Conservation (phyloP, 2,329 filamentous ascomycete genomes). For the Amylocarpus encephaloides region DNA sequence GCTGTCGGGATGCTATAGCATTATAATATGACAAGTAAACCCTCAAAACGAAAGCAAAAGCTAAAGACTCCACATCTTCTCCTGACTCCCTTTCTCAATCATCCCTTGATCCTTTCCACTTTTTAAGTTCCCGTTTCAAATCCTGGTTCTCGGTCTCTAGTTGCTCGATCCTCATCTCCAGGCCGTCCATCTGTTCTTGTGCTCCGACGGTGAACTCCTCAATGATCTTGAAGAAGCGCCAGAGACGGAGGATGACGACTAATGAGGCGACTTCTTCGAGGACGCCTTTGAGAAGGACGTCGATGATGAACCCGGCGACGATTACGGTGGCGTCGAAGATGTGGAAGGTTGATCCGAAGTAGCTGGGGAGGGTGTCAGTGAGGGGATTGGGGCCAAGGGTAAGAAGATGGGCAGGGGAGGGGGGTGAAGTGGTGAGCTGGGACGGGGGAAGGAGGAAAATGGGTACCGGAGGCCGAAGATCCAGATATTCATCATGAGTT, state of each 20-base stretch:
- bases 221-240: conserved; percentile 65
- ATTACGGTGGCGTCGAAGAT: conserved; percentile 59
- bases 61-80: no score
- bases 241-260: conserved; percentile 60
- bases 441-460: background rate
- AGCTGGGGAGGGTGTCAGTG: conserved; percentile 34
- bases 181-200: conserved; percentile 53
- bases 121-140: conserved; percentile 41
- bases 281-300: conserved; percentile 52
- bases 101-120: conserved; percentile 13
- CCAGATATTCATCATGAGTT: conserved; percentile 52
- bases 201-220: conserved; percentile 61
- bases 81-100: conserved; percentile 19
- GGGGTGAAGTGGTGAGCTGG: no score
- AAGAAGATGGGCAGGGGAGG: background rate
- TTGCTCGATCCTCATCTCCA: conserved; percentile 45
- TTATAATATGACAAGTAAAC: background rate
- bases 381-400: background rate
- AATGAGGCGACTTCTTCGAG: conserved; percentile 59
- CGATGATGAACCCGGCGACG: conserved; percentile 53
- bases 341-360: conserved; percentile 54
- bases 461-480: conserved; percentile 54
- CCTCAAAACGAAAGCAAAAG: background rate
- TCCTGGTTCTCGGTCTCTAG: conserved; percentile 42
- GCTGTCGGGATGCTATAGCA: no score